Evolutionary conservation across 495 filamentous ascomycete genomes (phyloP).

Genomic region (Copromyces sp.): DNA sequence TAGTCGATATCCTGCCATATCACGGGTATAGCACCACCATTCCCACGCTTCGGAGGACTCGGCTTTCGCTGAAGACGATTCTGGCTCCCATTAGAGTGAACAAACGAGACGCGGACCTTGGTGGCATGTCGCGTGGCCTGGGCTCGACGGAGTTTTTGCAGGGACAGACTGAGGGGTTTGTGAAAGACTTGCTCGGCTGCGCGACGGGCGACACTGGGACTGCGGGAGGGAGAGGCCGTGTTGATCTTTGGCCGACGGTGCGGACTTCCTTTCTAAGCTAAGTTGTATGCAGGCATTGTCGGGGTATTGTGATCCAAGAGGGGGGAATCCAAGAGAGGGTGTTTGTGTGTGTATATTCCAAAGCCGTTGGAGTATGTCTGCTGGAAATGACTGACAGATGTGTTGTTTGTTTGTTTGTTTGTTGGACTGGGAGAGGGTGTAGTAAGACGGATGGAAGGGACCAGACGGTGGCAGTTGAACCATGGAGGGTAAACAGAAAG

Average conservation of each 20-base stretch:
- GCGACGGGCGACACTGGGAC: conserved; percentile 17
- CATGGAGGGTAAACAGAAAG: neutral
- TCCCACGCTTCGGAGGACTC: neutral
- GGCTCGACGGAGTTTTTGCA: conserved; percentile 19
- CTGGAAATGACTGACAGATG: neutral
- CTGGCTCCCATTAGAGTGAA: conserved; percentile 8
- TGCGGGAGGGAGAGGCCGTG: conserved; percentile 11
- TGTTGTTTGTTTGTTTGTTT: neutral
- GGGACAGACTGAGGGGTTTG: conserved; percentile 21
- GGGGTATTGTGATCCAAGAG: conserved; percentile 28
- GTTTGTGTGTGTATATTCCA: conserved; percentile 8
- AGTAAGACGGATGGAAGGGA: neutral
- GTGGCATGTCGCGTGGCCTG: conserved; percentile 12
- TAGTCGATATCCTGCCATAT: conserved; percentile 2
- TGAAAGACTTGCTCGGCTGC: conserved; percentile 29
- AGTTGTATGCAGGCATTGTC: conserved; percentile 38
- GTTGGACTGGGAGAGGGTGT: neutral
- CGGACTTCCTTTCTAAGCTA: conserved; percentile 41
- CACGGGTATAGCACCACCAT: neutral
- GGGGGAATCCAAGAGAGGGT: neutral
- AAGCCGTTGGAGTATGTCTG: neutral
- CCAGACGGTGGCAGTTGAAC: neutral
- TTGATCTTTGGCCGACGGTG: conserved; percentile 31
- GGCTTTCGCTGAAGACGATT: conserved; percentile 1
- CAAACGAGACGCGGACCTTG: conserved; percentile 20